phyloP scores from a whole-genome alignment of 2,329 filamentous ascomycete species.

The Diplodia seriata region DNA sequence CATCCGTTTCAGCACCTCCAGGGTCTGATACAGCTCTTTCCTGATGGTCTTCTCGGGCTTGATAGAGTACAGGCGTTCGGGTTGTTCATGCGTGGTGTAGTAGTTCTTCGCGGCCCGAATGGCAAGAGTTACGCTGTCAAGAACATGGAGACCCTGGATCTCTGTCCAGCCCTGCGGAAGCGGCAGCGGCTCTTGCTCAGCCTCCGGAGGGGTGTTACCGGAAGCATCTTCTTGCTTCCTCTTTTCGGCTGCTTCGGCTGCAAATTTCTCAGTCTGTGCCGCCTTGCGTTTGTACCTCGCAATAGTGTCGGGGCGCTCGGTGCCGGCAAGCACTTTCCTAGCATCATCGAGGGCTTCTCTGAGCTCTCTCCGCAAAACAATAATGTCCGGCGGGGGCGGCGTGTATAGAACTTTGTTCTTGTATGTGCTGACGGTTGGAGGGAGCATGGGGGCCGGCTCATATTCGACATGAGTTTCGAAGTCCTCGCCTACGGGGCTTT shows the following conservation, averaged over 20 bases:
- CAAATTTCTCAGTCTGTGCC: constrained; percentile 31
- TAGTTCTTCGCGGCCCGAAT: constrained; percentile 96
- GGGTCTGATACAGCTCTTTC: constrained; percentile 80
- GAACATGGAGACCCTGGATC: constrained; percentile 87
- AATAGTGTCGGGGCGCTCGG: constrained; percentile 49
- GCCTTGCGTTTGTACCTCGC: constrained; percentile 25
- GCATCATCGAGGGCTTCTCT: constrained; percentile 73
- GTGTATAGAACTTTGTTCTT: constrained; percentile 82
- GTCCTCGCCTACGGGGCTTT: constrained; percentile 59
- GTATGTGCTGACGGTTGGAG: constrained; percentile 97
- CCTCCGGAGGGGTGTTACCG: constrained; percentile 41
- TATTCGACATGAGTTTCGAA: constrained; percentile 59
- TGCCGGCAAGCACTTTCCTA: constrained; percentile 69
- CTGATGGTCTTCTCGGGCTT: constrained; percentile 87
- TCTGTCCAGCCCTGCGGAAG: constrained; percentile 74
- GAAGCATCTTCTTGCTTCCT: constrained; percentile 39
- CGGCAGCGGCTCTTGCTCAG: constrained; percentile 36
- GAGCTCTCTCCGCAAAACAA: constrained; percentile 75
- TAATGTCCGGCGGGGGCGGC: constrained; percentile 81
- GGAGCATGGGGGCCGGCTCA: constrained; percentile 78
- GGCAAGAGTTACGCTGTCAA: constrained; percentile 93
- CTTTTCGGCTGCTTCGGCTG: constrained; percentile 47
- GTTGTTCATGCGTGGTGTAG: constrained; percentile 90
- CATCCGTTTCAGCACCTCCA: constrained; percentile 92
- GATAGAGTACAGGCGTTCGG: constrained; percentile 83